These are phyloP conservation scores for Phaffomyces thermotolerans DNA, from an alignment of 805 yeast genomes.

Conservation along the genomic window DNA sequence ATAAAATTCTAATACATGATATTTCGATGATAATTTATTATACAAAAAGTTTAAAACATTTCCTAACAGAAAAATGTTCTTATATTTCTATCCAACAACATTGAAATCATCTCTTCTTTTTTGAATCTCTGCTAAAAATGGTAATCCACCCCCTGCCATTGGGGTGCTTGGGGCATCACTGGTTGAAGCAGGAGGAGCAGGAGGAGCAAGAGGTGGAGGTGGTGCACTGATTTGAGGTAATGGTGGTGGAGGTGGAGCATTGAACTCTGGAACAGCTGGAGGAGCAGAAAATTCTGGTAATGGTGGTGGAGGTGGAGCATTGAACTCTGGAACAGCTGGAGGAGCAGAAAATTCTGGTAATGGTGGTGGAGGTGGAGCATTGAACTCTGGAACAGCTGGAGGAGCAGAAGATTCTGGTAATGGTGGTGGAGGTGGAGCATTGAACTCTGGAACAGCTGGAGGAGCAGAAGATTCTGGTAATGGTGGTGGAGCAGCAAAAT, in stretches of 20 bases:
- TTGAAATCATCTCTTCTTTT: constrained; percentile 39
- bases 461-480: constrained; percentile 27
- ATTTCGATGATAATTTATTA: not conserved
- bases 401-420: constrained; percentile 14
- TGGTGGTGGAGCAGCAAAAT: constrained; percentile 24
- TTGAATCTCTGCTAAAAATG: constrained; percentile 45
- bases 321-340: constrained; percentile 23
- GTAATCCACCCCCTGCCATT: constrained; percentile 33
- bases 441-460: constrained; percentile 20
- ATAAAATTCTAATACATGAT: too few relatives aligned
- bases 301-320: constrained; percentile 26
- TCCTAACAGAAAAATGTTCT: not conserved
- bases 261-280: constrained; percentile 3
- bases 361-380: constrained; percentile 26
- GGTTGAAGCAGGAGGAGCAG: not conserved
- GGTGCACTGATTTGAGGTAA: constrained; percentile 24
- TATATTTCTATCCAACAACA: constrained; percentile 31
- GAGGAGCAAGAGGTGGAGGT: constrained; percentile 18
- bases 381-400: constrained; percentile 21
- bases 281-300: constrained; percentile 26
- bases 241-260: constrained; percentile 23
- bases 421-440: constrained; percentile 29
- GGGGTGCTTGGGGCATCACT: not conserved
- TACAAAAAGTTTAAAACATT: not conserved
- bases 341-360: constrained; percentile 22